Base-by-base conservation (phyloP, 352 stramenopile genomes). In the Paralagenidium karlingii region DNA sequence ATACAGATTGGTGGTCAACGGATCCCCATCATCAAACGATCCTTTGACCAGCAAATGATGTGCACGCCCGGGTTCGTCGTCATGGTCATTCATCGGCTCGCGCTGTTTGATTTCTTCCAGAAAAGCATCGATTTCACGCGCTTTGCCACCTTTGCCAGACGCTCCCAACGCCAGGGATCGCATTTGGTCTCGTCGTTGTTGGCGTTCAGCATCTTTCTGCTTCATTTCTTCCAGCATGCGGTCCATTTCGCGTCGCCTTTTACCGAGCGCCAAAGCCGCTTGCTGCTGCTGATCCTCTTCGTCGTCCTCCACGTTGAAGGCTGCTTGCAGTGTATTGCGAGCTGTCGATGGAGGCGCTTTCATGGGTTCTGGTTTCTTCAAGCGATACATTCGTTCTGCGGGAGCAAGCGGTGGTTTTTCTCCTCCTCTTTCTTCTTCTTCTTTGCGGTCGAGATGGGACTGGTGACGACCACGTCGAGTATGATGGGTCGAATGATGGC, bases 1-100 rank as follows among this genome's bases (percentile, higher is more conserved):
- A 53, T 96, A 96, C 24, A 97, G 61, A 55, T 97, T 97, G 12
- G 87, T 96, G 11, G 86, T 96, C 28, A 67, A 57, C 8, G 77
- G 79, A 36, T 91, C 76, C 20, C 82, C 82, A 38, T 69, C 67
- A 40, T 94, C 82, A 27, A 86, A 90, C 9, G 79, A 94, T 13
- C 81, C 83, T 53, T 71, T 82, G 5, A 22, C 26, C 11, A 40
- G n/a, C n/a, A n/a, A n/a, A n/a, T n/a, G n/a, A n/a, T n/a, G n/a
- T n/a, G n/a, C n/a, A n/a, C n/a, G 18, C 4, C 27, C 28, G 36
- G 37, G 46, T 24, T 59, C 51, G 8, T 61, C 37, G 9, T 29
- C 6, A 1, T 25, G 34, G 10, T 54, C 40, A 22, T 29, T 30
- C 12, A 34, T 40, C 1, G 51, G 37, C 11, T 59, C 51, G 13